Evolutionary conservation across 371 early-diverging fungal genomes (phyloP), one percentile per base, ranked within the genome.

Genomic region (Coelomomyces lativittatus): DNA sequence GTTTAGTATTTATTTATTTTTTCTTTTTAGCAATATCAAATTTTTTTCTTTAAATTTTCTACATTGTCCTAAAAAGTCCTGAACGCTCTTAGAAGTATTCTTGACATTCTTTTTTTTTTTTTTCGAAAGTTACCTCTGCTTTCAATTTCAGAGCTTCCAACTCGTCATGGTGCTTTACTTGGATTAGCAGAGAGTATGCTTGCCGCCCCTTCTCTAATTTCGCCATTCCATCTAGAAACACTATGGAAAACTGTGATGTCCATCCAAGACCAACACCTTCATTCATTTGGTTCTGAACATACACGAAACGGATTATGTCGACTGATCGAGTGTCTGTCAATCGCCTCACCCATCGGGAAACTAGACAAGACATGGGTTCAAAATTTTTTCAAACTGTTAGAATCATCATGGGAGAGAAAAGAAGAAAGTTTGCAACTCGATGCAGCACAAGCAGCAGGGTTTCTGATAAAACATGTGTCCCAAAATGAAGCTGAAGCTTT

Each of bases 141-240:
- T n/a, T n/a, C n/a, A n/a, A n/a, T n/a, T n/a, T n/a, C n/a, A n/a
- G n/a, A n/a, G n/a, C n/a, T n/a, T n/a, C n/a, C n/a, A n/a, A 57
- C 68, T 15, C 78, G 83, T 12, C 88, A 89, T 64, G 91, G 89
- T 21, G 67, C 80, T 1, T 50, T 87, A 28, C 53, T 85, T 17
- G 70, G 83, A 0, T 52, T 75, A 11, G 86, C 79, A 25, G 82
- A 83, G 49, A 73, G 84, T 21, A 70, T 68, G 32, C 56, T 78
- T 28, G 72, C 81, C 0, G 60, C 78, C 52, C 62, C 68, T 7
- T 26, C 60, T 6, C 6, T 7, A 6, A 21, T 41, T 9, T 9
- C 43, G 2, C 27, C 10, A 19, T 19, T 19, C 6, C 43, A 15
- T 11, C 14, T 21, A 7, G n/a, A 7, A 28, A 21, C 43, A 21